phyloP scores from a whole-genome alignment of 2,329 filamentous ascomycete genomes.

The Aspergillus carbonarius region DNA sequence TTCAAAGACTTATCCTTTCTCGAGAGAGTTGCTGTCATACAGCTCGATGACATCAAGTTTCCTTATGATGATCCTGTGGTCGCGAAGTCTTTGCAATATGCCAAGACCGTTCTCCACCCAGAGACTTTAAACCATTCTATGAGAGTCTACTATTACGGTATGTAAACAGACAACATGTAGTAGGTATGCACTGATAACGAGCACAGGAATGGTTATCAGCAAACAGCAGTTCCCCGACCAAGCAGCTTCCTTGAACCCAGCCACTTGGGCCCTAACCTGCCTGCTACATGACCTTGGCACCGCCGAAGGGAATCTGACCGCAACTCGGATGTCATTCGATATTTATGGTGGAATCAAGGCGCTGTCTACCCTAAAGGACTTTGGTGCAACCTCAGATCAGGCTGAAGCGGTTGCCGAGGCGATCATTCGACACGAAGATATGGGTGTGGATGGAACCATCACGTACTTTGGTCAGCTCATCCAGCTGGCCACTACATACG shows the following conservation, averaged over 20 bases:
- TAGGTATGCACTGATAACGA: not conserved
- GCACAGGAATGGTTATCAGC: not conserved
- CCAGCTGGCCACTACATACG: slow-evolving; percentile 64
- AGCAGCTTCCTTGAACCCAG: slow-evolving; percentile 40
- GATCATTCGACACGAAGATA: slow-evolving; percentile 70
- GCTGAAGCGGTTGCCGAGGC: slow-evolving; percentile 69
- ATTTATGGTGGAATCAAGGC: slow-evolving; percentile 67
- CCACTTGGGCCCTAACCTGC: slow-evolving; percentile 63
- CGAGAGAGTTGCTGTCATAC: not conserved
- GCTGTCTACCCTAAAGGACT: slow-evolving; percentile 52
- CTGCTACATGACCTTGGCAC: slow-evolving; percentile 75
- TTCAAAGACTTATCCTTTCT: not conserved
- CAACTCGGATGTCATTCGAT: slow-evolving; percentile 68
- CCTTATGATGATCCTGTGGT: not conserved
- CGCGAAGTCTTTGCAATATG: slow-evolving; percentile 23
- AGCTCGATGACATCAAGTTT: not conserved
- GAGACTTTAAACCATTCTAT: slow-evolving; percentile 69
- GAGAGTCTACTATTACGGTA: slow-evolving; percentile 67
- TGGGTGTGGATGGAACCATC: slow-evolving; percentile 63
- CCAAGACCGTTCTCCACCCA: slow-evolving; percentile 29
- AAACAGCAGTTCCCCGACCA: slow-evolving; percentile 40
- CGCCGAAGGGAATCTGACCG: slow-evolving; percentile 54
- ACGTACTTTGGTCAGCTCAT: slow-evolving; percentile 63
- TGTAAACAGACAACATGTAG: slow-evolving; percentile 34
- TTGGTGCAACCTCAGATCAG: slow-evolving; percentile 44